Base-by-base conservation (phyloP, 352 stramenopile species). In the Pythium utonaiense region DNA sequence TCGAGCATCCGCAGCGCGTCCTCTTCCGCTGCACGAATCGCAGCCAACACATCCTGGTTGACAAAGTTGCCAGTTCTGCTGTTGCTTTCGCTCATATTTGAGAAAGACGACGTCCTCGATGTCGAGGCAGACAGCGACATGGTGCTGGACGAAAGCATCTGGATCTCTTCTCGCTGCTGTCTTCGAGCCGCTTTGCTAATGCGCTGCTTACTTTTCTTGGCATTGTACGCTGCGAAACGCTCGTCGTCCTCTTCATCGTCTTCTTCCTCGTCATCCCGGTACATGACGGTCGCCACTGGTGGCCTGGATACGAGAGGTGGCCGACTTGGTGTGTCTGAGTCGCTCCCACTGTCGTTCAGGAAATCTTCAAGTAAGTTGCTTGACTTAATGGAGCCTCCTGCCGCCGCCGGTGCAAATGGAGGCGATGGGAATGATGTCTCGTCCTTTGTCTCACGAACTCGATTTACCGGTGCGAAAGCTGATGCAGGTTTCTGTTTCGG, bases 1-100 rank as follows among this genome's bases (percentile, higher is more conserved):
- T 62, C 62, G 3, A 93, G 62, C 83, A 93, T 90, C 9, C 69
- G 74, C 60, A 86, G 44, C 0, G 81, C 81, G 13, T 88, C 81
- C 57, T 88, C 70, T 45, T 91, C 70, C 0, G 83, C 83, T 44
- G 80, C 68, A 17, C 73, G 76, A 51, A 93, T 91, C 14, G 83
- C 80, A 17, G 83, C 83, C 41, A 91, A 60, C 44, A 93, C 77
- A 31, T 86, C 73, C 8, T 65, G 65, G 38, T 62, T 85, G 12
- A 53, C 51, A 16, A 66, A 40, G 52, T 21, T 36, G 36, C n/a
- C 2, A 24, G 42, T 13, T 47, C 21, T 12, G 1, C 27, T 38
- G 38, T 16, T 55, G 9, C 19, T 54, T 13, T 62, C 38, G 45
- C 56, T 47, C 4, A 48, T 40, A 1, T 41, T 61, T 6, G 64